phyloP scores from a whole-genome alignment of 2,329 filamentous ascomycete species.

The Penicillium italicum region DNA sequence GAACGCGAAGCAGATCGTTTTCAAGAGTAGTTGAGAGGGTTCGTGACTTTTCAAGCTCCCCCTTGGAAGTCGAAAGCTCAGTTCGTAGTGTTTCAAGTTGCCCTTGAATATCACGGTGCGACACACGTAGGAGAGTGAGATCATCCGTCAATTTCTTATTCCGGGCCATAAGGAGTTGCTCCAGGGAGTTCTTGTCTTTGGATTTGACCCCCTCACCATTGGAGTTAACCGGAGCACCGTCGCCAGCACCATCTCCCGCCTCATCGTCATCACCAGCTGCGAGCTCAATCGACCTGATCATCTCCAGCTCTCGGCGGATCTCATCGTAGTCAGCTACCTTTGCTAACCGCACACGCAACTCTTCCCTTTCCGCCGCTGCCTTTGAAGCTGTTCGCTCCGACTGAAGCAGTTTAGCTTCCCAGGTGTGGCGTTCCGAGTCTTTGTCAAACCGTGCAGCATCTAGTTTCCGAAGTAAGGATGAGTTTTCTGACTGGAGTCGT shows the following conservation, averaged over 20 bases:
- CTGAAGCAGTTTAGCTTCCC: constrained; percentile 71
- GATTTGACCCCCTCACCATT: constrained; percentile 54
- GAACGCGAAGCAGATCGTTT: constrained; percentile 82
- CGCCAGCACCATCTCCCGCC: constrained; percentile 43
- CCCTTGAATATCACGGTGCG: constrained; percentile 83
- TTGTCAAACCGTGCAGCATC: constrained; percentile 80
- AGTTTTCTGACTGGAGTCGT: constrained; percentile 88
- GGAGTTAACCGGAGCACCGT: constrained; percentile 22
- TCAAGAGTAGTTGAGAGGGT: constrained; percentile 85
- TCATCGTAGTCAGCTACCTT: constrained; percentile 95
- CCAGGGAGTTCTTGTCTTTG: constrained; percentile 71
- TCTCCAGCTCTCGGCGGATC: constrained; percentile 90
- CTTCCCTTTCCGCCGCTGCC: constrained; percentile 75
- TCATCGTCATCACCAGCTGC: constrained; percentile 71
- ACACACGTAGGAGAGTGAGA: constrained; percentile 85
- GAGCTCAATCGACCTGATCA: constrained; percentile 97
- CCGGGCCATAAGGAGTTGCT: constrained; percentile 83
- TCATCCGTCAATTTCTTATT: constrained; percentile 98
- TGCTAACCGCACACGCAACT: constrained; percentile 73
- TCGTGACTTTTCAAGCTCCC: constrained; percentile 79
- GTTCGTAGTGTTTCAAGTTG: constrained; percentile 77
- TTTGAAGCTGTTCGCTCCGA: constrained; percentile 73
- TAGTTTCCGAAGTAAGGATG: constrained; percentile 80
- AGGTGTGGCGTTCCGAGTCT: constrained; percentile 71
- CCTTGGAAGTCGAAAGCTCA: constrained; percentile 76